A percentile compares a stretch with the other conserved stretches of the same genome.
Conservation (phyloP, 768 basidiomycete species). For the Filobasidium wieringae region DNA sequence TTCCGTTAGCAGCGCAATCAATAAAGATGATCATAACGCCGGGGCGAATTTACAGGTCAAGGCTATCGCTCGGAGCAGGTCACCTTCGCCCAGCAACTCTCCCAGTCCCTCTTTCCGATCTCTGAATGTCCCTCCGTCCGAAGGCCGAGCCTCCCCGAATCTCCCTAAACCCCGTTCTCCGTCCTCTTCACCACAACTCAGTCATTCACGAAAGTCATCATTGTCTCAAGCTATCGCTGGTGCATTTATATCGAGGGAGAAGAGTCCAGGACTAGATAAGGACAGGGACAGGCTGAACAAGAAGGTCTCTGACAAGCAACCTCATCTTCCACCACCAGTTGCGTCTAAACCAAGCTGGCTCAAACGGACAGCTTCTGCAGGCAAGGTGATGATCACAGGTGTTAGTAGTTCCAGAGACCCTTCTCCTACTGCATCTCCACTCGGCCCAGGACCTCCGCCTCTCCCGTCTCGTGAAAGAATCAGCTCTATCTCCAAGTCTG, state of each 20-base stretch:
- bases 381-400: conserved; percentile 9
- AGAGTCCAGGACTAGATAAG: not conserved
- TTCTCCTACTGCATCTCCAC: not conserved
- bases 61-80: not conserved
- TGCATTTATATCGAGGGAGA: conserved; percentile 1
- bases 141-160: not conserved
- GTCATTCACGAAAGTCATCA: conserved; percentile 8
- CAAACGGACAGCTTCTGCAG: conserved; percentile 10
- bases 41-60: too few relatives aligned
- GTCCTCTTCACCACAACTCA: not conserved
- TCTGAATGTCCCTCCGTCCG: not conserved
- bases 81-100: not conserved
- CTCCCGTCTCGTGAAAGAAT: not conserved
- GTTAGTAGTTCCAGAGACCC: not conserved
- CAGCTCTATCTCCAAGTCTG: not conserved
- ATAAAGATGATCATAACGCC: too few relatives aligned
- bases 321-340: conserved; percentile 8
- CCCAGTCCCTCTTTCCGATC: not conserved
- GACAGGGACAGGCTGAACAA: not conserved
- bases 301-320: not conserved
- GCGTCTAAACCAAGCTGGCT: conserved; percentile 14
- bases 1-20: too few relatives aligned
- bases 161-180: not conserved
- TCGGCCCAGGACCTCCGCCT: not conserved
- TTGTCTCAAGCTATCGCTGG: conserved; percentile 1